Conservation (phyloP, 257 asterid genomes). For the Nicotiana tomentosiformis region DNA sequence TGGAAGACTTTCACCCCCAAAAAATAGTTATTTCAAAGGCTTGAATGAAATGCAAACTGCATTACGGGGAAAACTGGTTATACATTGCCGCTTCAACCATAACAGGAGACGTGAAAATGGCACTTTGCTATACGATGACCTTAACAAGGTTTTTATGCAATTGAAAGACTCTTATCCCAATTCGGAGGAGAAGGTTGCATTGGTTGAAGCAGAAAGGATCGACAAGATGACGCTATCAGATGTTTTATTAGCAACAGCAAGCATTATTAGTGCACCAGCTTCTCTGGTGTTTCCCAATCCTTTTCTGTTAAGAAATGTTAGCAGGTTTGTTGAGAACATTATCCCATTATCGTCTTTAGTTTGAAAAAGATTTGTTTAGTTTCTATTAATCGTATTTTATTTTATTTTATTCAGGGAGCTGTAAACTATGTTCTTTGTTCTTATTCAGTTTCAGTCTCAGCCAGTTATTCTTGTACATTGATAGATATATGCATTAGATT, state of each 20-base stretch:
- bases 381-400: too few species aligned
- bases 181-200: background rate
- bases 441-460: too few species aligned
- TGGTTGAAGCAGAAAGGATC: background rate
- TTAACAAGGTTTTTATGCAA: background rate
- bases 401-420: too few species aligned
- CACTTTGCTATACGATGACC: background rate
- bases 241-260: background rate
- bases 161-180: background rate
- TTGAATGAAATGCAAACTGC: background rate
- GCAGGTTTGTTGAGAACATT: background rate
- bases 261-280: background rate
- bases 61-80: background rate
- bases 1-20: background rate
- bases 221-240: background rate
- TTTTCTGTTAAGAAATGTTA: background rate
- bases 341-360: background rate
- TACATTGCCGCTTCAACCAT: background rate
- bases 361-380: too few species aligned
- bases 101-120: background rate
- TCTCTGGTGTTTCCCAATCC: background rate
- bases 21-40: too few species aligned
- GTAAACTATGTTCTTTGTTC: too few species aligned
- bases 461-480: too few species aligned
- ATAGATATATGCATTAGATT: too few species aligned